Conservation (phyloP, 2,329 filamentous ascomycete species). For the Aspergillus sojae region DNA sequence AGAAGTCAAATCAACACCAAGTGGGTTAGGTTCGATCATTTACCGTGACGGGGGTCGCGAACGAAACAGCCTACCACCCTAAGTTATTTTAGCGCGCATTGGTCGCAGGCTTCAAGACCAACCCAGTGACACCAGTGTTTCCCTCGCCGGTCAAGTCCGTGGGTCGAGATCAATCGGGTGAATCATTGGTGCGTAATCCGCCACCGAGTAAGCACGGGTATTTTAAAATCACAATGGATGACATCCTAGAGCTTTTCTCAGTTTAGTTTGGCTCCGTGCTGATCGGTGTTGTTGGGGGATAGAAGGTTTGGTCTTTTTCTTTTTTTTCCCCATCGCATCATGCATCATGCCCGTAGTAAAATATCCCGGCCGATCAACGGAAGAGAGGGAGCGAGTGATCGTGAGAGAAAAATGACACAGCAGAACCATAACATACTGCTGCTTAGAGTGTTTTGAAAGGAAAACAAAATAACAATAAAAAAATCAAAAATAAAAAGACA, state of each 20-base stretch:
- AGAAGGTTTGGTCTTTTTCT: background rate
- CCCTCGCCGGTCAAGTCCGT: background rate
- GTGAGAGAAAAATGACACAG: background rate
- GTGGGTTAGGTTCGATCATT: slow-evolving; percentile 13
- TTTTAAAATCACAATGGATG: background rate
- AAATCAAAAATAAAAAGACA: background rate
- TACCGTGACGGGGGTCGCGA: background rate
- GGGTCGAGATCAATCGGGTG: slow-evolving; percentile 7
- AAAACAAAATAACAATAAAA: background rate
- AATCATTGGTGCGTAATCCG: slow-evolving; percentile 17
- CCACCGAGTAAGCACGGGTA: slow-evolving; percentile 14
- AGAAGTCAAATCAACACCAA: slow-evolving; percentile 4
- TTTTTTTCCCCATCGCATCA: background rate
- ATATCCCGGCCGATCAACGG: slow-evolving; percentile 1
- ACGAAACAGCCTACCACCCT: slow-evolving; percentile 1
- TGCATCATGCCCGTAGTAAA: background rate
- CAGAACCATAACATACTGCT: background rate
- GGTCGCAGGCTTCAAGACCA: background rate
- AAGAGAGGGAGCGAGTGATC: background rate
- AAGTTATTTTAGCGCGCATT: background rate
- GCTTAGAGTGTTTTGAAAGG: background rate
- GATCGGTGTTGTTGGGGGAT: slow-evolving; percentile 6
- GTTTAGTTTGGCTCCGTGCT: background rate
- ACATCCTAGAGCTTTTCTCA: slow-evolving; percentile 6
- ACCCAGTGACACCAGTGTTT: too few relatives aligned